These are phyloP conservation scores for Ophiosphaerella herpotricha DNA, from an alignment of 2,329 filamentous ascomycete species.

Conservation along the genomic window DNA sequence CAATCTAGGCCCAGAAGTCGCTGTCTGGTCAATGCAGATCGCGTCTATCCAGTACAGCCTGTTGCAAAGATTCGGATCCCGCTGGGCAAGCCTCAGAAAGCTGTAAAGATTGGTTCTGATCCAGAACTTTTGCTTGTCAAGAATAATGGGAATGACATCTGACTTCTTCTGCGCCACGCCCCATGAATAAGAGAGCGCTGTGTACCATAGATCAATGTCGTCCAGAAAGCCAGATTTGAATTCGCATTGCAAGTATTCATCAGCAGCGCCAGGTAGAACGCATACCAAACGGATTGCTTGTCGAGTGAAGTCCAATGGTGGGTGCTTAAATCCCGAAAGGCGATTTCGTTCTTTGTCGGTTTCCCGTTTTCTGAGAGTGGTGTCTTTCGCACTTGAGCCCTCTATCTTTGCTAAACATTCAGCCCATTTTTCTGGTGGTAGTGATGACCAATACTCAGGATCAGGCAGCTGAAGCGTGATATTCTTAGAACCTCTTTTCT, in stretches of 20 bases:
- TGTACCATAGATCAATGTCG: conserved; percentile 9
- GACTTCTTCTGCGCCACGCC: conserved; percentile 22
- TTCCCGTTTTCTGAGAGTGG: too few relatives aligned
- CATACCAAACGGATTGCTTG: neutral
- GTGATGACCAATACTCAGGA: too few relatives aligned
- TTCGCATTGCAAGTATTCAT: neutral
- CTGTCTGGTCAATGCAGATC: conserved; percentile 30
- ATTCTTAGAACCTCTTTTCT: too few relatives aligned
- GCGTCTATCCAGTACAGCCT: conserved; percentile 27
- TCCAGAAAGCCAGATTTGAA: neutral
- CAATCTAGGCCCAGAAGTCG: neutral
- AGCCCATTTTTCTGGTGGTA: too few relatives aligned
- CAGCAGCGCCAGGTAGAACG: neutral
- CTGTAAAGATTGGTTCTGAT: conserved; percentile 11
- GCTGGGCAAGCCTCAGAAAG: conserved; percentile 8
- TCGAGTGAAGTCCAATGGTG: neutral
- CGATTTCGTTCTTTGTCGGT: neutral
- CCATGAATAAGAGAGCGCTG: conserved; percentile 40
- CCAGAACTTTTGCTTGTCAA: conserved; percentile 7
- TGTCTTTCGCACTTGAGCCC: too few relatives aligned
- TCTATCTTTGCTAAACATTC: too few relatives aligned
- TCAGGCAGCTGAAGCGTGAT: too few relatives aligned
- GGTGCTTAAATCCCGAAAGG: neutral
- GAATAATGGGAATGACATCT: neutral
- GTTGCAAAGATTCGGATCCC: conserved; percentile 1